Percentiles rank a stretch among this genome's conserved stretches.
These are phyloP conservation scores for Thielaviopsis punctulata DNA, from an alignment of 2,329 filamentous ascomycete species.

Conservation along the genomic window DNA sequence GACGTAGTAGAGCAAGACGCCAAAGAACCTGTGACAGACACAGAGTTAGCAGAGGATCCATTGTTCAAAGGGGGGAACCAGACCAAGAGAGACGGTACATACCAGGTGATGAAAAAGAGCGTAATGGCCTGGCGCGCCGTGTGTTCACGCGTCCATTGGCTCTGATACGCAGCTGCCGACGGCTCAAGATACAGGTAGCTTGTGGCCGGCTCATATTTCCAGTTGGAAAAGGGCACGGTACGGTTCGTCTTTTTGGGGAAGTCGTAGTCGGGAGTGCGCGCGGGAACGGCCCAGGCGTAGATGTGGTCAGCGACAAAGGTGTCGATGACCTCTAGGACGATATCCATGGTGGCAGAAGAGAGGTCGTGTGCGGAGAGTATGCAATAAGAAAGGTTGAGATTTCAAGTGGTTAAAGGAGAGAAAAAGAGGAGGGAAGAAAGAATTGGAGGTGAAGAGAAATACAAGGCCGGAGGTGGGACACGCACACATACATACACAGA, in stretches of 20 bases:
- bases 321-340: constrained; percentile 74
- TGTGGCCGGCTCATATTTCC: constrained; percentile 58
- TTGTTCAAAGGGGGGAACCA: neutral
- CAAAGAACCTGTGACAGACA: constrained; percentile 51
- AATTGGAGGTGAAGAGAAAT: neutral
- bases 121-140: constrained; percentile 55
- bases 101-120: constrained; percentile 79
- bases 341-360: constrained; percentile 51
- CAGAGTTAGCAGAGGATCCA: constrained; percentile 6
- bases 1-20: constrained; percentile 66
- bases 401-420: neutral
- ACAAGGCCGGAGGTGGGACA: neutral
- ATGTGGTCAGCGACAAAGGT: constrained; percentile 64
- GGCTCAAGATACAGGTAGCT: constrained; percentile 53
- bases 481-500: neutral
- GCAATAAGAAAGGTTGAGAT: neutral
- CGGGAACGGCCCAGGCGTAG: constrained; percentile 57
- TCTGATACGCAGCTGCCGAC: constrained; percentile 60
- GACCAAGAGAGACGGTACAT: constrained; percentile 12
- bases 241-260: constrained; percentile 29
- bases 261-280: constrained; percentile 34
- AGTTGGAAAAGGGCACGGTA: constrained; percentile 44
- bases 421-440: neutral
- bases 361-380: neutral
- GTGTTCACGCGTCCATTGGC: constrained; percentile 61